These are phyloP conservation scores for Ilyonectria destructans DNA, from an alignment of 2,329 filamentous ascomycete genomes.

Conservation along the genomic window DNA sequence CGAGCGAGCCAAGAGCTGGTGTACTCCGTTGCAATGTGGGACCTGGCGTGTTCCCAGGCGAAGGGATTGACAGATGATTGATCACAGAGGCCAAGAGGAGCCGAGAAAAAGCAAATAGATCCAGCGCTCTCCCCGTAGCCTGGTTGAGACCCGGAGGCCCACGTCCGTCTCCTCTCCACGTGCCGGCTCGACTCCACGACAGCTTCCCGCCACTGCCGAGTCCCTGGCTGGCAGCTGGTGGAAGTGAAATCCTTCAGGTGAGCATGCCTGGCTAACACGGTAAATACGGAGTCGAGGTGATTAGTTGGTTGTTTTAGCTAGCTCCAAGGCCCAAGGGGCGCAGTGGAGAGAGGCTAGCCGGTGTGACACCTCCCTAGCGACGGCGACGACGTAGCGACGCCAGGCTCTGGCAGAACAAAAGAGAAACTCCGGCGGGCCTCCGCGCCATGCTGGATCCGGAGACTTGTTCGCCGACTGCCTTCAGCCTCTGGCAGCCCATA, in stretches of 20 bases:
- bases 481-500: too few relatives aligned
- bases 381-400: too few relatives aligned
- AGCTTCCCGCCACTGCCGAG: slow-evolving; percentile 22
- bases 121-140: not conserved
- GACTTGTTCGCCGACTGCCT: not conserved
- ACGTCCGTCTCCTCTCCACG: slow-evolving; percentile 3
- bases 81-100: not conserved
- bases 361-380: not conserved
- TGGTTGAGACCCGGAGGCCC: too few relatives aligned
- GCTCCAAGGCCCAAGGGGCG: too few relatives aligned
- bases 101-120: not conserved
- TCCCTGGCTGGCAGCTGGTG: not conserved
- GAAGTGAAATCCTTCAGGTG: too few relatives aligned
- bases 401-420: too few relatives aligned
- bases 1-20: not conserved
- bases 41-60: too few relatives aligned
- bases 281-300: too few relatives aligned
- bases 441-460: slow-evolving; percentile 33
- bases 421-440: not conserved
- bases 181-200: not conserved
- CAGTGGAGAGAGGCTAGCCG: not conserved
- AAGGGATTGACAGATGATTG: not conserved
- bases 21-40: not conserved
- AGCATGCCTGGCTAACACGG: too few relatives aligned
- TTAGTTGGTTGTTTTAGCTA: too few relatives aligned